Evolutionary conservation across 148 eudicot species (phyloP).

Genomic region (Diospyros kaki): DNA sequence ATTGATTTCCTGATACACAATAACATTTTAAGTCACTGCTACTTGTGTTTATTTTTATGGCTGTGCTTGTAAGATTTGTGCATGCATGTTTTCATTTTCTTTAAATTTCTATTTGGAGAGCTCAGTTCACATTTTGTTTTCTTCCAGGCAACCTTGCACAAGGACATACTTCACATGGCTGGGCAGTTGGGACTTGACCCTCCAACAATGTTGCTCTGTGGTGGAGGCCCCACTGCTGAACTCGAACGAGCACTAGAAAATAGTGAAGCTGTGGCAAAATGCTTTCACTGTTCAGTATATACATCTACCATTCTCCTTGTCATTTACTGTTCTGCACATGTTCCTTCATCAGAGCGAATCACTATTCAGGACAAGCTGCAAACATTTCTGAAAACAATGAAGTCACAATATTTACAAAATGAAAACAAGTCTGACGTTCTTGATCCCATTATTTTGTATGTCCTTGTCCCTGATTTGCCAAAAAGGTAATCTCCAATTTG

Average conservation of each 20-base stretch:
- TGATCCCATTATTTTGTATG: constrained; percentile 56
- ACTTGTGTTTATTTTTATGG: not conserved
- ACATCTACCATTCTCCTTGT: constrained; percentile 54
- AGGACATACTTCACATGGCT: constrained; percentile 81
- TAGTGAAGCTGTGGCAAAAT: constrained; percentile 79
- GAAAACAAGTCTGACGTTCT: constrained; percentile 27
- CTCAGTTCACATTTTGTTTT: constrained; percentile 11
- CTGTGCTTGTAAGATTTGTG: not conserved
- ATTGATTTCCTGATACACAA: not conserved
- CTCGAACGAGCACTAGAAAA: constrained; percentile 74
- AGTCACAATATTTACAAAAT: constrained; percentile 26
- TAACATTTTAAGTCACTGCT: not conserved
- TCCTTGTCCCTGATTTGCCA: constrained; percentile 87
- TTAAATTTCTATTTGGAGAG: not conserved
- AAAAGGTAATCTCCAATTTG: constrained; percentile 47
- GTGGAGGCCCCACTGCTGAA: constrained; percentile 59
- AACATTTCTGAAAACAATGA: constrained; percentile 42
- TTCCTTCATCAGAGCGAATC: constrained; percentile 34
- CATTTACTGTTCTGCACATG: constrained; percentile 57
- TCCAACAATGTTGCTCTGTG: constrained; percentile 75
- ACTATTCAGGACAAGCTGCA: constrained; percentile 47
- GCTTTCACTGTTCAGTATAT: constrained; percentile 66
- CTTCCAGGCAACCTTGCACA: constrained; percentile 78
- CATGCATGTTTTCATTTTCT: not conserved
- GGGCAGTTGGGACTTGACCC: constrained; percentile 99